Evolutionary conservation across 2,329 filamentous ascomycete genomes (phyloP).

Genomic region (Pseudocercospora fuligena): DNA sequence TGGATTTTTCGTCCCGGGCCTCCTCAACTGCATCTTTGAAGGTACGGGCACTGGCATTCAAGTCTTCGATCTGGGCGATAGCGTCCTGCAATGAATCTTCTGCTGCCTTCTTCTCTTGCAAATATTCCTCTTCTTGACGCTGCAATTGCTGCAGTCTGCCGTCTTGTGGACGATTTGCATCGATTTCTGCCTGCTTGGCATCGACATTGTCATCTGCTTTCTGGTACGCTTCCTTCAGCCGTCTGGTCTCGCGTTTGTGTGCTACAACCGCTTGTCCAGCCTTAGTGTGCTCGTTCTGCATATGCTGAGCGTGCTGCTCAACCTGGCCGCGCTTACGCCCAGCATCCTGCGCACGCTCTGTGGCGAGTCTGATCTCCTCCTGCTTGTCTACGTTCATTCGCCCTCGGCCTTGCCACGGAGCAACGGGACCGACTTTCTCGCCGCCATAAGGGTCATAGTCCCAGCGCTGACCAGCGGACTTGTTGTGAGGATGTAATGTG

Average conservation of each 20-base stretch:
- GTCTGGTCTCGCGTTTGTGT: slow-evolving; percentile 53
- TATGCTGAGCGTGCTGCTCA: slow-evolving; percentile 54
- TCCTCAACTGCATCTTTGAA: slow-evolving; percentile 42
- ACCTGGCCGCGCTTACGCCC: slow-evolving; percentile 58
- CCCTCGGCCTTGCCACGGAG: slow-evolving; percentile 58
- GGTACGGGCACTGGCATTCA: slow-evolving; percentile 43
- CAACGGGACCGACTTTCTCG: slow-evolving; percentile 58
- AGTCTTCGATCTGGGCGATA: slow-evolving; percentile 48
- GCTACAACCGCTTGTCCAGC: slow-evolving; percentile 56
- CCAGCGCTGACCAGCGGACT: slow-evolving; percentile 64
- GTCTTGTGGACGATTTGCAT: slow-evolving; percentile 65
- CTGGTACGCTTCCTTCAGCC: slow-evolving; percentile 63
- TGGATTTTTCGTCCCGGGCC: slow-evolving; percentile 36
- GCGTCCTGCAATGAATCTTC: slow-evolving; percentile 57
- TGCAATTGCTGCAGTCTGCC: slow-evolving; percentile 54
- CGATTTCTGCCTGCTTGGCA: slow-evolving; percentile 69
- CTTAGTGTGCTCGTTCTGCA: slow-evolving; percentile 56
- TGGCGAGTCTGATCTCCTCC: slow-evolving; percentile 46
- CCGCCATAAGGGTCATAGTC: slow-evolving; percentile 55
- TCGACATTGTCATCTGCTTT: slow-evolving; percentile 65
- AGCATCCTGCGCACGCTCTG: slow-evolving; percentile 43
- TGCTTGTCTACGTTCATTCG: slow-evolving; percentile 57
- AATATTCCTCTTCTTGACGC: slow-evolving; percentile 60
- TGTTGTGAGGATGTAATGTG: slow-evolving; percentile 61
- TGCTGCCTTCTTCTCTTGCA: slow-evolving; percentile 52